Base-by-base conservation (phyloP, 2,329 filamentous ascomycete genomes). In the Clonostachys chloroleuca region DNA sequence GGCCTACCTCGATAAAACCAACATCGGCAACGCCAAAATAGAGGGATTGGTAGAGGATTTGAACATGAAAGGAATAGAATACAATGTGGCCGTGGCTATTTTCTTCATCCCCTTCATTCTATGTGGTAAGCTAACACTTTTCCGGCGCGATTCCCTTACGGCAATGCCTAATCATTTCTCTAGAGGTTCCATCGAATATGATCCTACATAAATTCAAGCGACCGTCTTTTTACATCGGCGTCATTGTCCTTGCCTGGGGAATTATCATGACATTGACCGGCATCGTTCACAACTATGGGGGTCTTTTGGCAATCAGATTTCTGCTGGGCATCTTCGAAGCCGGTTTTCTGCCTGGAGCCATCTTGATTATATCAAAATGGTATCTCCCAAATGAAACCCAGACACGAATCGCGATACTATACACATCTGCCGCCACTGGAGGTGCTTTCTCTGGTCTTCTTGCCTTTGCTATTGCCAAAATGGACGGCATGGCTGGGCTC, bases 21-120 rank as follows among this genome's bases (percentile, higher is more conserved):
- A 55, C 14, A 51, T 56, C 10, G 58, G 58, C 49, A 79, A 79
- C 59, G 75, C 78, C 7, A 80, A 78, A 61, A 77, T 80, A 41
- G 62, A 63, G 50, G 59, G 62, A 12, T 50, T 64, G 8, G 56
- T 59, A 24, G 46, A 71, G 34, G 56, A 61, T 34, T 37, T 62
- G 5, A 47, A 74, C 30, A 76, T 87, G 69, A 74, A 73, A 2
- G 65, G 74, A 13, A 71, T 73, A 12, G 72, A 84, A 59, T 88
- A 56, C 48, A 58, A 58, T 24, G 41, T 58, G 17, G 53, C 49
- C 3, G 62, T 63, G 4, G 60, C 62, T 0, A 61, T 64, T 37
- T 51, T 63, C 42, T 58, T 65, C 34, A 56, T 63, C 4, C 58
- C 59, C n/a, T 84, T 83, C 50, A 86, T 89, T 73, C 58, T 55